Conservation (phyloP, 139 green algal species). For the Micractinium conductrix region DNA sequence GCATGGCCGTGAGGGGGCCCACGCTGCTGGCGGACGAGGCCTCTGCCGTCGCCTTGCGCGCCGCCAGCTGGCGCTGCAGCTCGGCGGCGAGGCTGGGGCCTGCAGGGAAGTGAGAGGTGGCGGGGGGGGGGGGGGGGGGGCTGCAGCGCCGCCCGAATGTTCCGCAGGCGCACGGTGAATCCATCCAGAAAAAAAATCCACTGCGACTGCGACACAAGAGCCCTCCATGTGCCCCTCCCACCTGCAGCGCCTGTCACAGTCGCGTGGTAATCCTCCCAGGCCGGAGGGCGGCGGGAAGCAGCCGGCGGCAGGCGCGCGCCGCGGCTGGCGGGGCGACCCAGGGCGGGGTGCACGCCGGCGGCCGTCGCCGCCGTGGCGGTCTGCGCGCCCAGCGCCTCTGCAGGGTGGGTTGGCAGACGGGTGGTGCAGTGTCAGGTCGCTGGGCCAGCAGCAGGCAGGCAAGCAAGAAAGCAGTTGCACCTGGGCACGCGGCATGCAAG, state of each 20-base stretch:
- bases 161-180: too few relatives aligned
- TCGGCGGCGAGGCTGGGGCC: slow-evolving; percentile 33
- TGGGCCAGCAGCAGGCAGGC: background rate
- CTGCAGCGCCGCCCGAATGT: too few relatives aligned
- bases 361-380: background rate
- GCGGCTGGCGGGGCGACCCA: background rate
- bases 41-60: background rate
- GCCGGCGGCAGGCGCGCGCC: background rate
- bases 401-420: background rate
- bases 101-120: background rate
- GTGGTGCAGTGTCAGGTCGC: background rate
- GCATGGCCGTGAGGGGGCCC: background rate
- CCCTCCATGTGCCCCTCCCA: background rate
- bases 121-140: too few relatives aligned
- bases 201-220: too few relatives aligned
- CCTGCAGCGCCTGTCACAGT: slow-evolving; percentile 27
- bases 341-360: background rate
- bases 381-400: background rate
- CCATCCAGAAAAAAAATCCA: too few relatives aligned
- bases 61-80: slow-evolving; percentile 26
- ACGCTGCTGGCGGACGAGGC: background rate
- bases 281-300: background rate
- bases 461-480: background rate
- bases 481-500: background rate
- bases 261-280: slow-evolving; percentile 13